These are phyloP conservation scores for Cryphonectria parasitica DNA, from an alignment of 2,329 filamentous ascomycete genomes.

Conservation along the genomic window DNA sequence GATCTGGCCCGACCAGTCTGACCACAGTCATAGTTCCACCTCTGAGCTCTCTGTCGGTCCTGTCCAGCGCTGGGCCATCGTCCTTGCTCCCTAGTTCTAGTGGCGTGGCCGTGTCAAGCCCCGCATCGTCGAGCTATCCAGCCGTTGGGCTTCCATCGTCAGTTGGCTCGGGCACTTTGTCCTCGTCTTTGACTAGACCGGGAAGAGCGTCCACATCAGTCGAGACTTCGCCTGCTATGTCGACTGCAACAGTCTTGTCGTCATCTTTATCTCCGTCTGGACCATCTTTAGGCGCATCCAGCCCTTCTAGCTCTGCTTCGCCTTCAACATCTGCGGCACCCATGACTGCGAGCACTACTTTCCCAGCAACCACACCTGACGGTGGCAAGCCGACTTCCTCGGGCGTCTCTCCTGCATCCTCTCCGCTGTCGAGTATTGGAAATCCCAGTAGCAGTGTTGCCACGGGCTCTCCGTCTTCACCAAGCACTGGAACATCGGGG, in stretches of 20 bases:
- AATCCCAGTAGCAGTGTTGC: slow-evolving; percentile 3
- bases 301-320: neutral
- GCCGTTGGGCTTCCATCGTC: neutral
- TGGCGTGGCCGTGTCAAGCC: neutral
- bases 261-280: neutral
- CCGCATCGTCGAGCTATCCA: neutral
- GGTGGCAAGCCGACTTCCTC: neutral
- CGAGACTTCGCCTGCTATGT: neutral
- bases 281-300: neutral
- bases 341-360: neutral
- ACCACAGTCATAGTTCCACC: slow-evolving; percentile 1
- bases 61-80: neutral
- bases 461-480: neutral
- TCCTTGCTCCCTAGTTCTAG: neutral
- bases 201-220: neutral
- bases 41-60: neutral
- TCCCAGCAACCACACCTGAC: slow-evolving; percentile 7
- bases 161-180: neutral
- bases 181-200: neutral
- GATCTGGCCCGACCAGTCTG: neutral
- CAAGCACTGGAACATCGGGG: neutral
- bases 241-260: neutral
- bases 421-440: neutral
- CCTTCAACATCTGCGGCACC: neutral
- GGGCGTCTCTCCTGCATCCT: slow-evolving; percentile 3